phyloP scores from a whole-genome alignment of 2,329 filamentous ascomycete species.

The Thelonectria olida region DNA sequence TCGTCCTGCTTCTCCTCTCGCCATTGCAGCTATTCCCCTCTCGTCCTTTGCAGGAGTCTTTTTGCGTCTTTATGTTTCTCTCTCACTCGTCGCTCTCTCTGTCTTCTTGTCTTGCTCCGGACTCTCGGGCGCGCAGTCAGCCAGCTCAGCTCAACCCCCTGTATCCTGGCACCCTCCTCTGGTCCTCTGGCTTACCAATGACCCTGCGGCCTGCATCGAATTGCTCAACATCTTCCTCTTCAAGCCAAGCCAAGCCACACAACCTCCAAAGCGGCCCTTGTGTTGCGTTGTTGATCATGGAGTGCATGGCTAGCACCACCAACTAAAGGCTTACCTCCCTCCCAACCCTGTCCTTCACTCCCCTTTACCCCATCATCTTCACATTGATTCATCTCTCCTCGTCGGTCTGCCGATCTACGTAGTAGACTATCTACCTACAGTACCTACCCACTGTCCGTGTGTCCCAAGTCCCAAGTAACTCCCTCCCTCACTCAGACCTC shows the following conservation, averaged over 20 bases:
- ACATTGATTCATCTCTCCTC: background rate
- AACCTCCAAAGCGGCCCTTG: background rate
- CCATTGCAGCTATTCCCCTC: background rate
- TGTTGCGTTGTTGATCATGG: conserved; percentile 10
- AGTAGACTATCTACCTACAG: too few species aligned
- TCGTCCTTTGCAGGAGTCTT: background rate
- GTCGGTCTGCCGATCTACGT: conserved; percentile 33
- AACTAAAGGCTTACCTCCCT: background rate
- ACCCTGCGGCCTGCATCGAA: too few species aligned
- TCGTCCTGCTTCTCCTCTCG: background rate
- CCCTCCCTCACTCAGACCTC: too few species aligned
- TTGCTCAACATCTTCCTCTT: background rate
- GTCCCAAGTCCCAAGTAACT: too few species aligned
- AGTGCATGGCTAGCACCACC: conserved; percentile 13
- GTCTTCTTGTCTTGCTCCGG: background rate
- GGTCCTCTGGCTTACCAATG: too few species aligned
- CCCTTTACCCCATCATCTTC: background rate
- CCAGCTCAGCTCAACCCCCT: too few species aligned
- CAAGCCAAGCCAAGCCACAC: background rate
- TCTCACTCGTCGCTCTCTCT: background rate
- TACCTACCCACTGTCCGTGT: too few species aligned
- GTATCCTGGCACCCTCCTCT: too few species aligned
- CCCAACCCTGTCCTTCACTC: background rate
- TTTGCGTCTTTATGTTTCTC: background rate
- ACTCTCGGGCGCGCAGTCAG: too few species aligned